Evolutionary conservation across 495 filamentous ascomycete genomes (phyloP), one percentile per base, ranked within the genome.

Genomic region (Penicillium soppii): DNA sequence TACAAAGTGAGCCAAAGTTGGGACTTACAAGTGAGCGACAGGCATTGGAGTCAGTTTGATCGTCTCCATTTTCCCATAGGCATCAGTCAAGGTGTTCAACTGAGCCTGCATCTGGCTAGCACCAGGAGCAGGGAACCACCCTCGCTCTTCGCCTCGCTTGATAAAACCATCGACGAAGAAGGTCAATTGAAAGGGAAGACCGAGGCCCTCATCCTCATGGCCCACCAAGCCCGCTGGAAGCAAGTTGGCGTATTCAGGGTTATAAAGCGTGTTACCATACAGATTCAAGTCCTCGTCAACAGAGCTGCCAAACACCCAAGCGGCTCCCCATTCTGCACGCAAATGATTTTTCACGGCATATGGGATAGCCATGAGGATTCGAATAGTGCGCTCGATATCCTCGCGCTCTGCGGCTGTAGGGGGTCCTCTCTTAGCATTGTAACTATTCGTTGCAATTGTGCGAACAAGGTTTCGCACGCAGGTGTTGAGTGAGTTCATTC

Each of bases 311-410:
- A 63, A 33, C 1, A 61, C 68, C 65, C 63, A 73, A 1, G 82
- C 79, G 1, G 81, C 76, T 19, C 84, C 82, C 84, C 84, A 91
- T 62, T 88, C 86, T 0, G 85, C 84, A 38, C 87, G 80, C 0
- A 91, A 71, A 66, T 89, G 85, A 58, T 89, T 87, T 59, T 90
- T 91, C 19, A 88, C 77, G 0, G 87, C 83, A 54, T 83, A 90
- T n/a, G 87, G 78, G 15, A 91, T 82, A 2, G 85, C 87, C 53
- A 90, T 76, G 16, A 90, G 72, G 43, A 86, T 77, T 20, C 81
- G 72, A 1, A 85, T 63, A 0, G 75, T 75, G 45, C 75, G 71
- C 57, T 86, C 83, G 13, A 84, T 83, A 43, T 87, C 86, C 16
- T 69, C 68, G 19, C 75, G 72, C 54, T 87, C 81, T n/a, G 70